Evolutionary conservation across 192 early-diverging fungal species (phyloP), one percentile per base, ranked within the genome.

Genomic region (Coemansia sp.): DNA sequence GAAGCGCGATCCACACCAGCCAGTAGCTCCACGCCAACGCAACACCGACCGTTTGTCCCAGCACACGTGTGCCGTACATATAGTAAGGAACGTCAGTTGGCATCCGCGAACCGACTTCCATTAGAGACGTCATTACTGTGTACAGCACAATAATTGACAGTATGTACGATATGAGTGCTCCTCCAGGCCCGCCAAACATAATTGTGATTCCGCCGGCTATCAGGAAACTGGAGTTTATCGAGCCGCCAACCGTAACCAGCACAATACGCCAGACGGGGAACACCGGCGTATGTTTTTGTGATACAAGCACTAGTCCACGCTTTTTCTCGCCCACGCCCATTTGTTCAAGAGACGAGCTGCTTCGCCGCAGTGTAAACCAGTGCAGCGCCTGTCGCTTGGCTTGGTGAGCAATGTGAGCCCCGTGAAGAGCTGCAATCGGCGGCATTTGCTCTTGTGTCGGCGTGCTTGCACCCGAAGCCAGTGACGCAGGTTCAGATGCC

Each of bases 1-100:
- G 21, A n/a, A 64, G 51, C 43, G 49, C 53, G 35, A 71, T 65
- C 69, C 69, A 71, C 37, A 59, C 25, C 1, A 71, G 52, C 62
- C 62, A 71, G 39, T 32, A 61, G 43, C 35, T 57, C 69, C 69
- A 71, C 0, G 63, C 63, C 53, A 65, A 14, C 8, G 69, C 69
- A 1, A 49, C 57, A 3, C 69, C 69, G 14, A 71, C 63, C 9
- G 63, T 29, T 37, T 38, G 54, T 0, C 69, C 69, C 19, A 65
- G 51, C 15, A 65, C 23, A 14, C 64, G 62, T 10, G 51, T 51
- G 43, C 63, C 62, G 49, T 39, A 62, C 69, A 71, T 54, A 25
- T 70, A 70, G 27, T 59, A 59, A 10, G 69, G 69, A 9, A 70
- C 23, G 24, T 45, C 38, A 2, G 45, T 45, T 2, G 69, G 69